phyloP scores from a whole-genome alignment of 2,329 filamentous ascomycete species.

The Cladosporium sp. region DNA sequence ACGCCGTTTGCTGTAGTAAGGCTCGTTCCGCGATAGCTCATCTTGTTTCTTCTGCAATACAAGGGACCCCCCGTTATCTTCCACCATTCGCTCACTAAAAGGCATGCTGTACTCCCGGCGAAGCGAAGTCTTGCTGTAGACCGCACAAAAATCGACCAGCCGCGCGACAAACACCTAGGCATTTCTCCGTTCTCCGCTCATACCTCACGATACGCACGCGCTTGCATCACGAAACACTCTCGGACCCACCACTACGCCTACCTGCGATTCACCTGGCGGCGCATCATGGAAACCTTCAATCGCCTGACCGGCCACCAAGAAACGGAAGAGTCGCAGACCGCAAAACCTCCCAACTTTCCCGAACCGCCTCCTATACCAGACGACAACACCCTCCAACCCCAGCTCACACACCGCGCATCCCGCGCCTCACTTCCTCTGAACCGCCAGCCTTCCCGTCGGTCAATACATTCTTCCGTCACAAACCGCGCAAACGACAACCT shows the following conservation, averaged over 20 bases:
- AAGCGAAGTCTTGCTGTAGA: too few relatives aligned
- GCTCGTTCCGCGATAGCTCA: too few relatives aligned
- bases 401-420: conserved; percentile 21
- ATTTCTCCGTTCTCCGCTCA: too few relatives aligned
- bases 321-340: conserved; percentile 20
- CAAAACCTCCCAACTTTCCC: conserved; percentile 19
- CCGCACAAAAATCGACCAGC: too few relatives aligned
- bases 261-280: background rate
- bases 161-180: too few relatives aligned
- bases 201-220: background rate
- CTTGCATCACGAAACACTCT: background rate
- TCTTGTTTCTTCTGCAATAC: too few relatives aligned
- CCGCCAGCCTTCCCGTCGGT: conserved; percentile 26
- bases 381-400: conserved; percentile 11
- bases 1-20: too few relatives aligned
- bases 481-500: conserved; percentile 10
- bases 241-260: too few relatives aligned
- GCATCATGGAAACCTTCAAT: conserved; percentile 32
- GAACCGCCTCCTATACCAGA: conserved; percentile 23
- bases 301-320: conserved; percentile 31
- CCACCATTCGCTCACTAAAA: too few relatives aligned
- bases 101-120: too few relatives aligned
- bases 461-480: conserved; percentile 1
- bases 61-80: too few relatives aligned
- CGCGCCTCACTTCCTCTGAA: conserved; percentile 31